phyloP scores from a whole-genome alignment of 805 yeast species.

The Saturnispora quitensis region DNA sequence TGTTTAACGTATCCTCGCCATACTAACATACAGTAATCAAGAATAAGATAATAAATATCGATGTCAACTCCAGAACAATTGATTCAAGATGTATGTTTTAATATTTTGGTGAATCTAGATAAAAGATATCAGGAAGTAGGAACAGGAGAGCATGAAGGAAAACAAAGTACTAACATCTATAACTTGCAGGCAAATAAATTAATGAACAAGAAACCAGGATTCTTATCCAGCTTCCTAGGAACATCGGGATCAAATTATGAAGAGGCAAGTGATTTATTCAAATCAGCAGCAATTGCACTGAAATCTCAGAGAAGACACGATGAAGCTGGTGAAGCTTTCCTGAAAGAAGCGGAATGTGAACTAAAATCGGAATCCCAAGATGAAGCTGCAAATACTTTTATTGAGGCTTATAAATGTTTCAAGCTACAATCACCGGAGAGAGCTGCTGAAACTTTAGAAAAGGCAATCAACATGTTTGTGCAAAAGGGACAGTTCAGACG shows the following conservation, averaged over 20 bases:
- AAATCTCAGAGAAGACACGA: conserved; percentile 63
- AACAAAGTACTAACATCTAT: neutral
- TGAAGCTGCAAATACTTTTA: conserved; percentile 82
- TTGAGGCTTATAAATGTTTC: conserved; percentile 86
- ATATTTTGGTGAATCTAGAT: neutral
- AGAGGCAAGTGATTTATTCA: conserved; percentile 85
- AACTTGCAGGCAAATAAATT: conserved; percentile 54
- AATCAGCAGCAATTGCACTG: conserved; percentile 90
- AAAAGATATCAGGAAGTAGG: neutral
- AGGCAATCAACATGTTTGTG: conserved; percentile 78
- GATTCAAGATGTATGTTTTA: conserved; percentile 26
- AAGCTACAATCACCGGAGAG: conserved; percentile 63
- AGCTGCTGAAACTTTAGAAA: conserved; percentile 67
- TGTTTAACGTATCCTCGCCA: neutral
- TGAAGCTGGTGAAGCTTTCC: conserved; percentile 75
- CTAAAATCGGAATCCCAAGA: conserved; percentile 67
- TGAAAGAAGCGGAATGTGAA: conserved; percentile 78
- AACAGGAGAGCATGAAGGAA: neutral
- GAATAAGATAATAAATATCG: neutral
- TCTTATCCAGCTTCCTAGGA: conserved; percentile 56
- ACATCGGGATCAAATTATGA: conserved; percentile 58
- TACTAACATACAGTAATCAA: neutral
- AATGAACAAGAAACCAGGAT: conserved; percentile 60
- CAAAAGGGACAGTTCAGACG: conserved; percentile 90
- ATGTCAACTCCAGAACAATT: conserved; percentile 29